Conservation (phyloP, 176 grass and related monocot genomes). For the Avena atlantica region DNA sequence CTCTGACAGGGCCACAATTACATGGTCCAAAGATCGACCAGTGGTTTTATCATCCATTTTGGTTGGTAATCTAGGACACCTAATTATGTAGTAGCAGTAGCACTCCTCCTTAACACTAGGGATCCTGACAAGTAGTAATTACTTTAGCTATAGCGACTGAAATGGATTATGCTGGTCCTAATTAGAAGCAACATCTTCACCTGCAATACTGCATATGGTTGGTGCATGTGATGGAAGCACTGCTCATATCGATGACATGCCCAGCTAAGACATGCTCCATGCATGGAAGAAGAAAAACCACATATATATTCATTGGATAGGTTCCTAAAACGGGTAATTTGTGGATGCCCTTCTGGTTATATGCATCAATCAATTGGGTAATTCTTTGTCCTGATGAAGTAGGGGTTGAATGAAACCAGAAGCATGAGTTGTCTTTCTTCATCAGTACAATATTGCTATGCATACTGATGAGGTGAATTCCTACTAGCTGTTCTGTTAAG, state of each 20-base stretch:
- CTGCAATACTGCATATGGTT: not conserved
- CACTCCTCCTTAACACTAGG: not conserved
- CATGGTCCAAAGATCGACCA: not conserved
- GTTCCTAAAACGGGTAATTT: not conserved
- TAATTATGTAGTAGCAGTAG: not conserved
- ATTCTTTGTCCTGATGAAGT: not conserved
- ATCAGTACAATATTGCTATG: not conserved
- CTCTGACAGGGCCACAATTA: not conserved
- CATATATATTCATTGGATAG: no score
- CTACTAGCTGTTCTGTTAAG: not conserved
- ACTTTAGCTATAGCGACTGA: not conserved
- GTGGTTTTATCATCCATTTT: not conserved
- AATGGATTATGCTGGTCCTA: not conserved
- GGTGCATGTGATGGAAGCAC: not conserved
- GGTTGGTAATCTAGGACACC: conserved; percentile 21
- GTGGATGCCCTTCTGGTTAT: not conserved
- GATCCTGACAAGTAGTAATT: not conserved
- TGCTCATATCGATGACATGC: not conserved
- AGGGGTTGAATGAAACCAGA: not conserved
- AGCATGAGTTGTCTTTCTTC: no score
- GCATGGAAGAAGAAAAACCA: no score
- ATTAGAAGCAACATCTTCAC: not conserved
- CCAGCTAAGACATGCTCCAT: no score
- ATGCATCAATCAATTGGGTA: not conserved
- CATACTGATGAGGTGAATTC: not conserved